Percentiles rank a stretch among this genome's conserved stretches.
These are phyloP conservation scores for Aspergillus sp. DNA, from an alignment of 2,329 filamentous ascomycete species.

Conservation along the genomic window DNA sequence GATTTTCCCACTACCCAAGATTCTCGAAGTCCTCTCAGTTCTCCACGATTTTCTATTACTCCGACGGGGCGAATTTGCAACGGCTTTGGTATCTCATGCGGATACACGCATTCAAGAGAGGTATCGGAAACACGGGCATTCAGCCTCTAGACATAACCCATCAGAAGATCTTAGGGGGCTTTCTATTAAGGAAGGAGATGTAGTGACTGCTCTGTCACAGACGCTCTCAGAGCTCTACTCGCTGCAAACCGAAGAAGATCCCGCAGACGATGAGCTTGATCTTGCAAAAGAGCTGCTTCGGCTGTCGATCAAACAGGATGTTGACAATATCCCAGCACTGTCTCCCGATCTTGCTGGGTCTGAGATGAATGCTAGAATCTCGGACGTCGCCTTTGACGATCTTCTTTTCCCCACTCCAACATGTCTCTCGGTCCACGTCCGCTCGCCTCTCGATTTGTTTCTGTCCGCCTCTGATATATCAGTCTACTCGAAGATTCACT, in stretches of 20 bases:
- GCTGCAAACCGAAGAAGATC: slow-evolving; percentile 75
- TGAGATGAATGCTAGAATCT: slow-evolving; percentile 39
- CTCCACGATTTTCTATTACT: slow-evolving; percentile 86
- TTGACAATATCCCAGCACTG: slow-evolving; percentile 30
- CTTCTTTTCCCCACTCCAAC: slow-evolving; percentile 78
- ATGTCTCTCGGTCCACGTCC: slow-evolving; percentile 68
- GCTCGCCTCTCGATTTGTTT: slow-evolving; percentile 85
- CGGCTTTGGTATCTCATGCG: slow-evolving; percentile 81
- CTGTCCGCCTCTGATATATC: slow-evolving; percentile 73
- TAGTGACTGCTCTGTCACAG: slow-evolving; percentile 71
- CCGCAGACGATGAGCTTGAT: slow-evolving; percentile 72
- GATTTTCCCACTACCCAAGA: slow-evolving; percentile 73
- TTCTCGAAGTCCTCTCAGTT: slow-evolving; percentile 74
- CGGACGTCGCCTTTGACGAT: slow-evolving; percentile 65
- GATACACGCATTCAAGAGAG: slow-evolving; percentile 76
- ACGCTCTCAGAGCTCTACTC: slow-evolving; percentile 80
- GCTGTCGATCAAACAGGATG: slow-evolving; percentile 54
- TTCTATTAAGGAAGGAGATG: slow-evolving; percentile 82
- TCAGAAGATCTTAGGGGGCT: slow-evolving; percentile 62
- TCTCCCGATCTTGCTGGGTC: slow-evolving; percentile 21
- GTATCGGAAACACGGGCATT: slow-evolving; percentile 60
- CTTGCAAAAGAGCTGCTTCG: slow-evolving; percentile 75
- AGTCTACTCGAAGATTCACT: slow-evolving; percentile 80
- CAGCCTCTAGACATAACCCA: slow-evolving; percentile 52
- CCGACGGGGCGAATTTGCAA: slow-evolving; percentile 85